phyloP scores from a whole-genome alignment of 179 eudicot species.

The Camellia oleifera region DNA sequence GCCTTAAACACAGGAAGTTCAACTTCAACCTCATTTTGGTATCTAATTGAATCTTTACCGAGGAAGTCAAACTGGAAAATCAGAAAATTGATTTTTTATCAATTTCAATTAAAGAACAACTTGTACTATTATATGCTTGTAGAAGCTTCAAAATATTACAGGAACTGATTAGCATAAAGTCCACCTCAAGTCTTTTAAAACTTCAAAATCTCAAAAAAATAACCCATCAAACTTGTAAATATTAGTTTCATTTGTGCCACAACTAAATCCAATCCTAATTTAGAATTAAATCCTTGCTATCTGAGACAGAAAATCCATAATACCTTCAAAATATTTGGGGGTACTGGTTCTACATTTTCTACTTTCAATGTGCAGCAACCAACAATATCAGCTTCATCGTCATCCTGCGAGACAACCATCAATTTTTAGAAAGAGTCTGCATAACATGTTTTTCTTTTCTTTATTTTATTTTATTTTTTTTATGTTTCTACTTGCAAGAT shows the following conservation, averaged over 20 bases:
- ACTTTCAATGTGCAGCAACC: conserved; percentile 98
- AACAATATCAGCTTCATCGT: conserved; percentile 99
- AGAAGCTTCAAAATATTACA: conserved; percentile 14
- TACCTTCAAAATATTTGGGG: conserved; percentile 87
- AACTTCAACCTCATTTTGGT: conserved; percentile 78
- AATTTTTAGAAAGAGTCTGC: conserved; percentile 2
- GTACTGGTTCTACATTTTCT: conserved; percentile 83
- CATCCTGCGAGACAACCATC: conserved; percentile 64
- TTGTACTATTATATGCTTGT: background rate
- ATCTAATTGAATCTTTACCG: conserved; percentile 99
- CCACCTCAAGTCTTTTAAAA: background rate
- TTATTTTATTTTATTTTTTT: background rate
- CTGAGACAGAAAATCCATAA: conserved; percentile 9
- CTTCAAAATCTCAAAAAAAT: background rate
- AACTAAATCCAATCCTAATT: background rate
- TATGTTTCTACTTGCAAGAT: background rate
- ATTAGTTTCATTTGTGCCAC: background rate
- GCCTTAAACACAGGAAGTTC: conserved; percentile 78
- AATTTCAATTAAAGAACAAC: background rate
- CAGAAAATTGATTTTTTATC: background rate
- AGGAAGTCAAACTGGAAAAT: conserved; percentile 88
- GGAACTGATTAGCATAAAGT: background rate
- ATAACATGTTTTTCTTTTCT: background rate
- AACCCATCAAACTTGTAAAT: background rate
- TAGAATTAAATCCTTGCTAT: background rate